Conservation (phyloP, 2,329 filamentous ascomycete genomes). For the Lithohypha guttulata region DNA sequence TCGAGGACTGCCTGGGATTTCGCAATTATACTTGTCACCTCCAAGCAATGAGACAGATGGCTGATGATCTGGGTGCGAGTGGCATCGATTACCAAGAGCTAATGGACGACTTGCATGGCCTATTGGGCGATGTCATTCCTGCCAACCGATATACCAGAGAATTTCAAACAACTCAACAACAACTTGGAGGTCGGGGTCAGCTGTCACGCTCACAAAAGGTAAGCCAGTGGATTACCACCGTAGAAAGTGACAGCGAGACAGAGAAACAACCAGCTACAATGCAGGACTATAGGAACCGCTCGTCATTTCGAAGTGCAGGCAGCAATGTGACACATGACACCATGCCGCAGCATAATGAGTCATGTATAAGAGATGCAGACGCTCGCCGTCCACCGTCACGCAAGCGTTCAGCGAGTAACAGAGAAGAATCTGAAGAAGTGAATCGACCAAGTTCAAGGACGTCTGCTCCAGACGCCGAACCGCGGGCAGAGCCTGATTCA, state of each 20-base stretch:
- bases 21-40: constrained; percentile 58
- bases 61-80: constrained; percentile 63
- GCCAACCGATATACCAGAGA: constrained; percentile 19
- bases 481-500: constrained; percentile 7
- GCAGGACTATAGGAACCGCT: not conserved
- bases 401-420: constrained; percentile 19
- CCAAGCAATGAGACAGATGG: constrained; percentile 59
- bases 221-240: constrained; percentile 1
- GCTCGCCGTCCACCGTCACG: constrained; percentile 10
- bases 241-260: constrained; percentile 1
- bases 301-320: not conserved
- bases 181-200: not conserved
- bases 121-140: constrained; percentile 29
- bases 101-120: constrained; percentile 37
- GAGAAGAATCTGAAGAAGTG: constrained; percentile 14
- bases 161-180: constrained; percentile 16
- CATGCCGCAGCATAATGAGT: not conserved
- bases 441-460: constrained; percentile 2
- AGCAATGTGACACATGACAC: not conserved
- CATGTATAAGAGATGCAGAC: not conserved
- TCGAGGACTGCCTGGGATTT: constrained; percentile 83
- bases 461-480: constrained; percentile 10
- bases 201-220: constrained; percentile 3
- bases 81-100: constrained; percentile 51
- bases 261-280: not conserved